These are phyloP conservation scores for Ambrosia artemisiifolia DNA, from an alignment of 129 eudicot genomes.

Conservation along the genomic window DNA sequence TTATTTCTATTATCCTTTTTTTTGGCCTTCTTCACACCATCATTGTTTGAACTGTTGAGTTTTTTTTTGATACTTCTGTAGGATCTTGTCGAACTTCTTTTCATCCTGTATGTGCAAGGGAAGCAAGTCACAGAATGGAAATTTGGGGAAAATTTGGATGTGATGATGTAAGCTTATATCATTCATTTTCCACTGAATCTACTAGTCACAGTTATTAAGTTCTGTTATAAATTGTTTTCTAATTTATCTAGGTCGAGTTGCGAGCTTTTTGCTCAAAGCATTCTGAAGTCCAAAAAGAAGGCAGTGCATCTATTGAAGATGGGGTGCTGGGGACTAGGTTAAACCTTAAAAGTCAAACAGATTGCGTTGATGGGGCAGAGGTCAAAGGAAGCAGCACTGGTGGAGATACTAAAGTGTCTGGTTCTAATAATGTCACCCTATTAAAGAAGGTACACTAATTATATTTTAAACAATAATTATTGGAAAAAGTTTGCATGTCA, in stretches of 20 bases:
- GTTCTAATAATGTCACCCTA: constrained; percentile 39
- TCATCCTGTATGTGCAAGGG: constrained; percentile 97
- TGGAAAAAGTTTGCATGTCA: not conserved
- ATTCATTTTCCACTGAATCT: not conserved
- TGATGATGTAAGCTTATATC: constrained; percentile 76
- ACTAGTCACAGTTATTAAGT: constrained; percentile 12
- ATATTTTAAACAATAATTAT: not conserved
- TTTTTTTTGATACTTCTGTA: constrained; percentile 33
- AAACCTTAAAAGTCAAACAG: constrained; percentile 40
- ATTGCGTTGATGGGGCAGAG: constrained; percentile 35
- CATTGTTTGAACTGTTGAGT: not conserved
- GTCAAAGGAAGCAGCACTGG: constrained; percentile 27
- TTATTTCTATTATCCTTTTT: not conserved
- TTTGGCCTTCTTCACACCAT: constrained; percentile 1
- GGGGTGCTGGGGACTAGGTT: constrained; percentile 32
- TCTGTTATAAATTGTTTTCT: not conserved
- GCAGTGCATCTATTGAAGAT: constrained; percentile 28
- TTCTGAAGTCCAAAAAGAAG: constrained; percentile 52
- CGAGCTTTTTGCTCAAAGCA: constrained; percentile 92
- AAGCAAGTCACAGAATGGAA: constrained; percentile 88
- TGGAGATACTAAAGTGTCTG: constrained; percentile 42
- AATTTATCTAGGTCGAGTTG: constrained; percentile 67
- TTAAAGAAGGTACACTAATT: constrained; percentile 64
- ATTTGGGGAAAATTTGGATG: constrained; percentile 96
- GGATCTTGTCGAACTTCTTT: constrained; percentile 95